A percentile compares a stretch with the other conserved stretches of the same genome.
These are phyloP conservation scores for Aureobasidium sp. DNA, from an alignment of 2,329 filamentous ascomycete genomes.

Conservation along the genomic window DNA sequence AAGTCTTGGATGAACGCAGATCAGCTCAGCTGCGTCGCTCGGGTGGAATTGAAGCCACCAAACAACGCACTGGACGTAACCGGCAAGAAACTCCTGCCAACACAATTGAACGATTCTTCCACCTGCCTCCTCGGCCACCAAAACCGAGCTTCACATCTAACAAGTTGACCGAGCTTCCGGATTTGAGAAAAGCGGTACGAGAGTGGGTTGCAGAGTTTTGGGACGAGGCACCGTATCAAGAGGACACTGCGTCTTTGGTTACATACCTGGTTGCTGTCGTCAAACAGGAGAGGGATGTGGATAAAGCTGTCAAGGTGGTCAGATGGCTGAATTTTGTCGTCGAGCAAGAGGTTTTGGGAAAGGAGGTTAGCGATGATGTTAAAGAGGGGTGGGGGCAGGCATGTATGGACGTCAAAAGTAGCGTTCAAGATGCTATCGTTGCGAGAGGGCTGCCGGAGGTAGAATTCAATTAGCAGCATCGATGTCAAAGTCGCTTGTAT, in stretches of 20 bases:
- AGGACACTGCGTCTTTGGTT: slow-evolving; percentile 67
- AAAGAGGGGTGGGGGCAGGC: slow-evolving; percentile 27
- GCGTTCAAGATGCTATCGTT: slow-evolving; percentile 34
- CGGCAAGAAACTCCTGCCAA: slow-evolving; percentile 16
- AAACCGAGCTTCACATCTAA: slow-evolving; percentile 55
- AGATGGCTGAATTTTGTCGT: slow-evolving; percentile 50
- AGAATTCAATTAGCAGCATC: slow-evolving; percentile 24
- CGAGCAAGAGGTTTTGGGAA: slow-evolving; percentile 17
- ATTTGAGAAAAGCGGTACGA: slow-evolving; percentile 65
- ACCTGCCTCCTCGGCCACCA: slow-evolving; percentile 41
- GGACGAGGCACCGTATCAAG: slow-evolving; percentile 64
- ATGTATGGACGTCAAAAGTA: slow-evolving; percentile 31
- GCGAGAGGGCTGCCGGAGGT: slow-evolving; percentile 38
- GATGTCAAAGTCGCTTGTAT: too few species aligned
- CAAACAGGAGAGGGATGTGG: slow-evolving; percentile 62
- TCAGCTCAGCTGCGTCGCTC: slow-evolving; percentile 49
- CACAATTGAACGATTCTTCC: slow-evolving; percentile 29
- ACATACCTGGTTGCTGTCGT: slow-evolving; percentile 67
- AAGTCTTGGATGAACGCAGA: slow-evolving; percentile 68
- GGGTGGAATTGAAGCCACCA: slow-evolving; percentile 25
- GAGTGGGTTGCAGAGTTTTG: slow-evolving; percentile 68
- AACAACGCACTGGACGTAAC: background rate
- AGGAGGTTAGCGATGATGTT: slow-evolving; percentile 11
- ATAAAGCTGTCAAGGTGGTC: slow-evolving; percentile 61
- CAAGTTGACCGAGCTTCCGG: slow-evolving; percentile 45